phyloP scores from a whole-genome alignment of 352 stramenopile species.

The Pythium folliculosum region DNA sequence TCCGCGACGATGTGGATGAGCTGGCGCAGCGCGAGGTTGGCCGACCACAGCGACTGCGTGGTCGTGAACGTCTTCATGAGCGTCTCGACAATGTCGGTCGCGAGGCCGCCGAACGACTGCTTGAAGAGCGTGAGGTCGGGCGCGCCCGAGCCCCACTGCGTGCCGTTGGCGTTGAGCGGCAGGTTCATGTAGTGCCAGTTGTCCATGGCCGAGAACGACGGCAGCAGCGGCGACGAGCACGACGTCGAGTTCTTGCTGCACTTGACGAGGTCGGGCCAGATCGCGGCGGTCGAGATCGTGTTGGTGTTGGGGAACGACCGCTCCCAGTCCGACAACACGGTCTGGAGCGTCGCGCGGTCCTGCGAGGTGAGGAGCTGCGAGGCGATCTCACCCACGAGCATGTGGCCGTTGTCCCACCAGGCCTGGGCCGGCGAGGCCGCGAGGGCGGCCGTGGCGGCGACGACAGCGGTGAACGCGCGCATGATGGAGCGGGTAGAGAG shows the following conservation, averaged over 20 bases:
- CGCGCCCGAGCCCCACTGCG: constrained; percentile 40
- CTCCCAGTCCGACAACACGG: constrained; percentile 29
- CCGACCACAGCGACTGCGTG: constrained; percentile 63
- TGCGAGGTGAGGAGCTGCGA: constrained; percentile 29
- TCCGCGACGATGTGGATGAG: constrained; percentile 77
- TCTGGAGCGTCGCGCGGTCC: constrained; percentile 31
- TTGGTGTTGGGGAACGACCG: constrained; percentile 35
- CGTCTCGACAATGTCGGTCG: constrained; percentile 44
- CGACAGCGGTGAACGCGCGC: constrained; percentile 15
- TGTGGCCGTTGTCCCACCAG: constrained; percentile 43
- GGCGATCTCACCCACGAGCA: constrained; percentile 35
- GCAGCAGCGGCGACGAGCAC: constrained; percentile 21
- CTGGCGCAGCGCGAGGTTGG: constrained; percentile 61
- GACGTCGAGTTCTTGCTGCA: constrained; percentile 23
- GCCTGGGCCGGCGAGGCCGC: constrained; percentile 16
- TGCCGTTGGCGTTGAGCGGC: constrained; percentile 57
- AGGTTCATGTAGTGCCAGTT: constrained; percentile 78
- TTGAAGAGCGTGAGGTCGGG: constrained; percentile 52
- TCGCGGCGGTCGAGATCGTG: constrained; percentile 32
- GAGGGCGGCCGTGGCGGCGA: constrained; percentile 10
- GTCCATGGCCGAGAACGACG: constrained; percentile 54
- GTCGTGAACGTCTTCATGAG: constrained; percentile 55
- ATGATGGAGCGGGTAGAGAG: neutral
- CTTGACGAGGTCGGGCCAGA: constrained; percentile 42
- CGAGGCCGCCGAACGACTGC: constrained; percentile 50